phyloP scores from a whole-genome alignment of 1,139 yeast genomes.

The Pichia sp. region DNA sequence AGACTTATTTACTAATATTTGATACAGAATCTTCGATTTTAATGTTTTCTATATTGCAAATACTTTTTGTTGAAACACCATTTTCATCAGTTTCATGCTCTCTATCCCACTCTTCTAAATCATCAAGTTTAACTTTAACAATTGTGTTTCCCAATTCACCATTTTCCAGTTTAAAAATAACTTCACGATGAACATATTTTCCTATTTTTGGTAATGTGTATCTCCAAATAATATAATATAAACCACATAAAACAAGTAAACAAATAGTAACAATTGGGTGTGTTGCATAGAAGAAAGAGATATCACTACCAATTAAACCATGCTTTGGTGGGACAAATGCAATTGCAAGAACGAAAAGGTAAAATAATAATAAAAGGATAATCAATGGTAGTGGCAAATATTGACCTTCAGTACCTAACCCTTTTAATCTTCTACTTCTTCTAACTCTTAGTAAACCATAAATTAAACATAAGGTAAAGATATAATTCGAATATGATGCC shows the following conservation, averaged over 20 bases:
- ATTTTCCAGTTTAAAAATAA: constrained; percentile 30
- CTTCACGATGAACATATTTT: constrained; percentile 32
- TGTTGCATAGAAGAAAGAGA: constrained; percentile 30
- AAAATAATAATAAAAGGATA: constrained; percentile 30
- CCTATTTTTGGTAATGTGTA: constrained; percentile 33
- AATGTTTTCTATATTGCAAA: neutral
- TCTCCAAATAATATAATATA: constrained; percentile 36
- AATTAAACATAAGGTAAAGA: constrained; percentile 34
- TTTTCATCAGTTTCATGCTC: constrained; percentile 11
- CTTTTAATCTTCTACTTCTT: constrained; percentile 32
- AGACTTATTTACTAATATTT: neutral
- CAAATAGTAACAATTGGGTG: constrained; percentile 31
- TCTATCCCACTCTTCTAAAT: constrained; percentile 33
- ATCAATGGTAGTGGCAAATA: constrained; percentile 32
- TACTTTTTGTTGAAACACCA: constrained; percentile 10
- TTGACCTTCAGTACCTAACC: constrained; percentile 30
- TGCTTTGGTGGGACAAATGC: constrained; percentile 38
- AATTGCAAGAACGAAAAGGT: constrained; percentile 35
- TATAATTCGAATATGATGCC: constrained; percentile 32
- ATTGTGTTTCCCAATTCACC: constrained; percentile 39
- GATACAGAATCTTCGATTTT: neutral
- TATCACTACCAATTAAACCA: constrained; percentile 34
- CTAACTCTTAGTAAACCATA: constrained; percentile 35
- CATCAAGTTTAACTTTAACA: constrained; percentile 31
- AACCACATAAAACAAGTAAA: constrained; percentile 30